Conservation (phyloP, 768 basidiomycete species). For the Aureoboletus auriporus region DNA sequence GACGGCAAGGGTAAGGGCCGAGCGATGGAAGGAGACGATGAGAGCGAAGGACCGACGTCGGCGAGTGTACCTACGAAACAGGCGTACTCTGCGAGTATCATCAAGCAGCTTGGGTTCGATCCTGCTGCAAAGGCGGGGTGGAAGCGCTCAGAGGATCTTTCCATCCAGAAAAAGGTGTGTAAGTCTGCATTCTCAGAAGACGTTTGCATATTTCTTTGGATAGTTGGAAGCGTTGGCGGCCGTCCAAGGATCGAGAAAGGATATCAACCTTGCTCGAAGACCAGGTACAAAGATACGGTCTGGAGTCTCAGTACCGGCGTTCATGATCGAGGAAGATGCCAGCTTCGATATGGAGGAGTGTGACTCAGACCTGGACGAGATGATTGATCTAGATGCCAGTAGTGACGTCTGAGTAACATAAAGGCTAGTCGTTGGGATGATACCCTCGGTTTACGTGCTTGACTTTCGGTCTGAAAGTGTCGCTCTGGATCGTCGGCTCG, state of each 20-base stretch:
- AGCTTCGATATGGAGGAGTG: not conserved
- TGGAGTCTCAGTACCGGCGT: constrained; percentile 43
- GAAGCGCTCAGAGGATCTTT: constrained; percentile 35
- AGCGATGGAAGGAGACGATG: constrained; percentile 6
- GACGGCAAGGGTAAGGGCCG: constrained; percentile 16
- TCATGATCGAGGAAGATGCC: constrained; percentile 18
- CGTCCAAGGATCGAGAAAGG: constrained; percentile 46
- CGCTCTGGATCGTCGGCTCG: too few relatives aligned
- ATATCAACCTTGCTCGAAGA: constrained; percentile 55
- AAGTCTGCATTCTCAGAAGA: not conserved
- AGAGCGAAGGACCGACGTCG: constrained; percentile 15
- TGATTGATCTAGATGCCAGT: constrained; percentile 22
- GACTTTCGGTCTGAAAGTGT: too few relatives aligned
- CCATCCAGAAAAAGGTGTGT: constrained; percentile 55
- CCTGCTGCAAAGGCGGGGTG: constrained; percentile 58
- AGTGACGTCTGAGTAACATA: constrained; percentile 13
- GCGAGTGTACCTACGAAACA: constrained; percentile 30
- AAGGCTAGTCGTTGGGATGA: too few relatives aligned
- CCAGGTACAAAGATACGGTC: constrained; percentile 65
- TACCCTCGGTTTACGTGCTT: too few relatives aligned
- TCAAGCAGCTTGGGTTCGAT: constrained; percentile 78
- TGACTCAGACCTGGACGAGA: constrained; percentile 15
- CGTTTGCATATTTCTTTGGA: not conserved
- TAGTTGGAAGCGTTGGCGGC: constrained; percentile 58
- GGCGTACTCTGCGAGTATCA: constrained; percentile 61